Evolutionary conservation across 2,329 filamentous ascomycete species (phyloP).

Genomic region (Ascosphaera aggregata): DNA sequence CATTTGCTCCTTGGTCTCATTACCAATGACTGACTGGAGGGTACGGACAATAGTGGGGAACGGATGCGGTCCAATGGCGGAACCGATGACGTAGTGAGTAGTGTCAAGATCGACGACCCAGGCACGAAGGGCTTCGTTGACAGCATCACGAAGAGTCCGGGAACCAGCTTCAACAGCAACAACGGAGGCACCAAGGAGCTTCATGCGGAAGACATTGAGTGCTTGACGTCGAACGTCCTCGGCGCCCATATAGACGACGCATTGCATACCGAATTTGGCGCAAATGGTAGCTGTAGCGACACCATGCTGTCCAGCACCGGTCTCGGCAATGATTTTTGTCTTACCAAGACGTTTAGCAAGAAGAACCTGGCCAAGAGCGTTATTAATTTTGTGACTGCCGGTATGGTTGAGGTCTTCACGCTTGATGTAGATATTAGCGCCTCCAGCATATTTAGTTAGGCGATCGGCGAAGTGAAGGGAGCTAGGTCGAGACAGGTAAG

Average conservation of each 20-base stretch:
- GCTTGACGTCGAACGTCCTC: constrained; percentile 93
- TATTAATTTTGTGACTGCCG: constrained; percentile 98
- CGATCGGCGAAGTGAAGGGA: constrained; percentile 75
- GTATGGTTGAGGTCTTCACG: constrained; percentile 96
- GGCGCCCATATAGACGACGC: constrained; percentile 94
- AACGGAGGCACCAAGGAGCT: constrained; percentile 78
- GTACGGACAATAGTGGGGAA: constrained; percentile 96
- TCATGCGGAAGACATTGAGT: constrained; percentile 96
- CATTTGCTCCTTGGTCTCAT: constrained; percentile 89
- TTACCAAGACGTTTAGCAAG: constrained; percentile 72
- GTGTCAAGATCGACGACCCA: constrained; percentile 88
- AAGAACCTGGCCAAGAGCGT: constrained; percentile 80
- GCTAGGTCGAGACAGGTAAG: constrained; percentile 89
- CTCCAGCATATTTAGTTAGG: constrained; percentile 68
- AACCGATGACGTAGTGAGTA: constrained; percentile 96
- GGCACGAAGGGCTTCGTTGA: constrained; percentile 83
- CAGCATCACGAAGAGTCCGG: constrained; percentile 59
- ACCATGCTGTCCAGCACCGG: constrained; percentile 90
- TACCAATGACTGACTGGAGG: constrained; percentile 90
- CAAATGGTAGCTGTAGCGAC: constrained; percentile 94
- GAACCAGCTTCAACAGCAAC: constrained; percentile 82
- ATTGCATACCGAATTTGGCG: constrained; percentile 95
- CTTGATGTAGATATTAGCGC: constrained; percentile 95
- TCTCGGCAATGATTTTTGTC: constrained; percentile 94
- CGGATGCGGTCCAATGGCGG: constrained; percentile 88